Conservation (phyloP, 768 basidiomycete genomes). For the Phaeolepiota aurea region DNA sequence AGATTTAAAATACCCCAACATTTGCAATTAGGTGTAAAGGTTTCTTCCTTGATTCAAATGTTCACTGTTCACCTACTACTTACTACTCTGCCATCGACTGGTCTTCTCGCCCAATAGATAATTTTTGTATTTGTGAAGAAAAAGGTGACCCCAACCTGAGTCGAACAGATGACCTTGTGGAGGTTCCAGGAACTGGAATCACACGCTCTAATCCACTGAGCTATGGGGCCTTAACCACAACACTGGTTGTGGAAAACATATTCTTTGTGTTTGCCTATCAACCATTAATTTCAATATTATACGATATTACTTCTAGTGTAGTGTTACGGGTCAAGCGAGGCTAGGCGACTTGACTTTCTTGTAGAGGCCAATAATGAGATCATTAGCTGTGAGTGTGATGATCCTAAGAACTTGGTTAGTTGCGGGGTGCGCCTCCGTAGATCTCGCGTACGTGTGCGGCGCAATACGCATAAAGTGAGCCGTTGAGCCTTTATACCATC, state of each 20-base stretch:
- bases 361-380: slow-evolving; percentile 65
- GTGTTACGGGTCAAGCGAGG: background rate
- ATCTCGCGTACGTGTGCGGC: slow-evolving; percentile 80
- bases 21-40: slow-evolving; percentile 36
- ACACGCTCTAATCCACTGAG: slow-evolving; percentile 30
- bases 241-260: background rate
- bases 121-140: too few species aligned
- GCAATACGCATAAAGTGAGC: slow-evolving; percentile 83
- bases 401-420: too few species aligned
- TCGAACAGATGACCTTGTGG: slow-evolving; percentile 44
- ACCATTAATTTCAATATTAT: too few species aligned
- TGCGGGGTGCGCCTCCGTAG: too few species aligned
- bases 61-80: slow-evolving; percentile 1
- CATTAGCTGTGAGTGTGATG: slow-evolving; percentile 85
- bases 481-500: slow-evolving; percentile 86
- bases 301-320: background rate
- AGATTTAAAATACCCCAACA: slow-evolving; percentile 44
- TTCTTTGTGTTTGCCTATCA: too few species aligned
- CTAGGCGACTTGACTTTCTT: slow-evolving; percentile 25
- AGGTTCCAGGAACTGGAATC: slow-evolving; percentile 22
- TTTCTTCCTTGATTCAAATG: slow-evolving; percentile 1
- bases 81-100: too few species aligned
- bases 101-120: too few species aligned
- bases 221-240: slow-evolving; percentile 18
- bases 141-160: slow-evolving; percentile 28